Evolutionary conservation across 495 filamentous ascomycete species (phyloP).

Genomic region (Penicillium lagena): DNA sequence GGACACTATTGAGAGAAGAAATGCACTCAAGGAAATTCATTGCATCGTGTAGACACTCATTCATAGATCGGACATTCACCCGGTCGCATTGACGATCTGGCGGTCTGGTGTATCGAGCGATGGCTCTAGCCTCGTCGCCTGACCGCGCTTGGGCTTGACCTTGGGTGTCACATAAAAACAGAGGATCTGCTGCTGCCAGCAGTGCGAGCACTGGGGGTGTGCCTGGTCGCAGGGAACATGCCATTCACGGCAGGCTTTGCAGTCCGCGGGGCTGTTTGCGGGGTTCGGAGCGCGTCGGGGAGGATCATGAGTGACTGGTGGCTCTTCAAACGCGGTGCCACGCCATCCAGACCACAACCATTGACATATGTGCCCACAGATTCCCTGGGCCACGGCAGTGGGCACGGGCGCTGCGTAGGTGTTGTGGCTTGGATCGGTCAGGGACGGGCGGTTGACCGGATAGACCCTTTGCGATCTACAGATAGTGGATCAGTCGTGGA

Average conservation of each 20-base stretch:
- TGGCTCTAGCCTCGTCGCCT: background rate
- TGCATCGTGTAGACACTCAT: no score
- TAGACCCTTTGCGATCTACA: no score
- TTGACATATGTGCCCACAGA: constrained; percentile 9
- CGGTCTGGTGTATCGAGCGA: background rate
- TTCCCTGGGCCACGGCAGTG: constrained; percentile 2
- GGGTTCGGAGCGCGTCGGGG: background rate
- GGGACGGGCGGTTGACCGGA: background rate
- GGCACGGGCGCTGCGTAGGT: background rate
- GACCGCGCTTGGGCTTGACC: background rate
- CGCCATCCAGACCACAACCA: constrained; percentile 18
- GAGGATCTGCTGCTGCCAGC: constrained; percentile 29
- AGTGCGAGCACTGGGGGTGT: constrained; percentile 29
- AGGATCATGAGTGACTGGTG: background rate
- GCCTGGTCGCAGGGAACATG: constrained; percentile 26
- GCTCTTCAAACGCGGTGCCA: constrained; percentile 4
- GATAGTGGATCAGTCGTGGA: no score
- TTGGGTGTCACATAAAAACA: constrained; percentile 33
- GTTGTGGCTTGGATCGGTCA: background rate
- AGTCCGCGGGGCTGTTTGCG: constrained; percentile 4
- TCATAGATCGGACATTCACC: no score
- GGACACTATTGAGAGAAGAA: no score
- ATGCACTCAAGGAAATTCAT: no score
- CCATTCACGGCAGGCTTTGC: constrained; percentile 28
- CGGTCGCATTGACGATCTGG: background rate